Base-by-base conservation (phyloP, 352 stramenopile species). In the Phytophthora cajani region DNA sequence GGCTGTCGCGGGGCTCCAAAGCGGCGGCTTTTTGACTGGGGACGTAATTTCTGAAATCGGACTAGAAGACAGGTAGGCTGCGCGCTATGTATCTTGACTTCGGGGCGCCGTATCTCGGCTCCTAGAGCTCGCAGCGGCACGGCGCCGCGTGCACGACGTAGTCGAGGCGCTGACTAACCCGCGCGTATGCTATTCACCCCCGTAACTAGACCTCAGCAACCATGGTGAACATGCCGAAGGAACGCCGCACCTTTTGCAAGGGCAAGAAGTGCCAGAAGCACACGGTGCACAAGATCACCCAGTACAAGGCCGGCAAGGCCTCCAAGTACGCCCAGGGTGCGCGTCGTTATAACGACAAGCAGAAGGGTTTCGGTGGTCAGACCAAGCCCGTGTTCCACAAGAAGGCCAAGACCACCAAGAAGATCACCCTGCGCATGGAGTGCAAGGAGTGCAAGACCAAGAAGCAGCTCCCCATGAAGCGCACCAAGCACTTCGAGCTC, bases 351-450 rank as follows among this genome's bases (percentile, higher is more conserved):
- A 95, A 99, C 77, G 91, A 95, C 64, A 99, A 99, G 94, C 98
- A 99, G 88, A 99, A 99, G 93, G 98, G 98, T 86, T 99, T 99
- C 84, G 98, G 98, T 95, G 98, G 98, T 87, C 98, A 99, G 90
- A 99, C 98, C 74, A 99, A 99, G 96, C 98, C 98, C 70, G 94
- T 99, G 56, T 99, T 99, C 89, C 98, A 99, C 96, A 99, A 99
- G 92, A 99, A 99, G 89, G 98, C 98, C 25, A 99, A 99, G 95
- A 99, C 98, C 63, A 98, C 94, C 77, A 98, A 98, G 89, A 98
- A 97, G 84, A 93, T 98, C 75, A 97, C 97, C 38, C 89, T 99
- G 51, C 94, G 98, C 78, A 94, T 99, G 77, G 98, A 99, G 88
- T 99, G 98, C 90, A 99, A 99, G 96, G 97, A 98, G 75, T 99